These are phyloP conservation scores for Bidens hawaiensis DNA, from an alignment of 140 eudicot species.

Conservation along the genomic window DNA sequence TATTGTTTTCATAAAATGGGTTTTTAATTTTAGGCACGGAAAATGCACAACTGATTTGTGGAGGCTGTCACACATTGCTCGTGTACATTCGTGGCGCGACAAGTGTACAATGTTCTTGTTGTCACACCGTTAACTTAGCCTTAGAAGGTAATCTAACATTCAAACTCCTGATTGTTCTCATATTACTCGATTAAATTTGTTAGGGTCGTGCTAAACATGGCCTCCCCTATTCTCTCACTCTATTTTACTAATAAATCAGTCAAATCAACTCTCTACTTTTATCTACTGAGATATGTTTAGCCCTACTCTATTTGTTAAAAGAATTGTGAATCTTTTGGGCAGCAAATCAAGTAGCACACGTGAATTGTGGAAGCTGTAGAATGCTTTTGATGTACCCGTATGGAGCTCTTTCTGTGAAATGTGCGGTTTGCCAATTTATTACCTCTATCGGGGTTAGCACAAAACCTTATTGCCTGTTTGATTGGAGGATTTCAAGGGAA, in stretches of 20 bases:
- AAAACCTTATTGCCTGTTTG: no score
- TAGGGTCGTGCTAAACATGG: no score
- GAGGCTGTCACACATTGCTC: slow-evolving; percentile 80
- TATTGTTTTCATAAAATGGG: neutral
- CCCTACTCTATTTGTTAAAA: no score
- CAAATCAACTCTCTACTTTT: no score
- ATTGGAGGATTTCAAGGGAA: no score
- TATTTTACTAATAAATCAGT: no score
- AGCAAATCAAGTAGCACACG: slow-evolving; percentile 88
- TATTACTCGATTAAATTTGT: neutral
- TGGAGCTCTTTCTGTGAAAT: slow-evolving; percentile 71
- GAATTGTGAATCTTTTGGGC: slow-evolving; percentile 4
- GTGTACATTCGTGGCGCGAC: slow-evolving; percentile 86
- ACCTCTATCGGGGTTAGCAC: slow-evolving; percentile 64
- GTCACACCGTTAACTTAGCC: slow-evolving; percentile 70
- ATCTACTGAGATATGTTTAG: no score
- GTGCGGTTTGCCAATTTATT: slow-evolving; percentile 79
- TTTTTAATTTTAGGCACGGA: slow-evolving; percentile 46
- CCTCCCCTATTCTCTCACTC: no score
- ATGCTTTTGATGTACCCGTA: slow-evolving; percentile 76
- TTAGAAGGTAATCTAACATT: slow-evolving; percentile 49
- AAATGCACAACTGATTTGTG: slow-evolving; percentile 78
- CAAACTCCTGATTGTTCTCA: neutral
- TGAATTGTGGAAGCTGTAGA: slow-evolving; percentile 69
- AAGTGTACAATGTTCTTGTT: slow-evolving; percentile 78